Base-by-base conservation (phyloP, 2,329 filamentous ascomycete species). In the Paraconiothyrium brasiliense region DNA sequence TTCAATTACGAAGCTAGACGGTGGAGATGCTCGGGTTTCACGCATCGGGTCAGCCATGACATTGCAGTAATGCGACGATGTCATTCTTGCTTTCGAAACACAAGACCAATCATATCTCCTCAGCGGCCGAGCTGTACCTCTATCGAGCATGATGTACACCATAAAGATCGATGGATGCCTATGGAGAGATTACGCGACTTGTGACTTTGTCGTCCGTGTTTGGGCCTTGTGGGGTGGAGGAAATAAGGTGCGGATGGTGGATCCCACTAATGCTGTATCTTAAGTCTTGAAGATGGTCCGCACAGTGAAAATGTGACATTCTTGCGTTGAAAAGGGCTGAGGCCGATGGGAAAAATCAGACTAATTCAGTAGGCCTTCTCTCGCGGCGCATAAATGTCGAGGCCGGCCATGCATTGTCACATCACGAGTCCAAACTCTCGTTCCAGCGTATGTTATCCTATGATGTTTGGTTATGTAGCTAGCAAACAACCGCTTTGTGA, bases 11-110 rank as follows among this genome's bases (percentile, higher is more conserved):
- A 27, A 2, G 41, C 32, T 47, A 11, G 20, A 16, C 27, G 9
- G 20, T 37, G 43, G n/a, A 56, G 48, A n/a, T 13, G 43, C n/a
- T 37, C n/a, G 43, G 39, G n/a, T 27, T 16, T 39, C 52, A 46
- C 10, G 43, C 48, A 43, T 56, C 54, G 54, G 43, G 54, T 56
- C 43, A 56, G 54, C 54, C 43, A 56, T 56, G 54, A 56, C 54
- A 47, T 16, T 47, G 43, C 54, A 56, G 54, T 20, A 56, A 24
- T 48, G 30, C 32, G 30, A 56, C 43, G 30, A 56, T 56, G 54
- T 47, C 54, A 47, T 37, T 11, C 30, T 47, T 16, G 41, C 13
- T 24, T 20, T 20, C 13, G 4, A 16, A 10, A 32, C 2, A 27
- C 16, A 9, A 37, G 32, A n/a, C 30, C 41, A 24, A 56, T 56